A percentile compares a stretch with the other conserved stretches of the same genome.
phyloP scores from a whole-genome alignment of 2,329 filamentous ascomycete genomes.

The Nemania serpens region DNA sequence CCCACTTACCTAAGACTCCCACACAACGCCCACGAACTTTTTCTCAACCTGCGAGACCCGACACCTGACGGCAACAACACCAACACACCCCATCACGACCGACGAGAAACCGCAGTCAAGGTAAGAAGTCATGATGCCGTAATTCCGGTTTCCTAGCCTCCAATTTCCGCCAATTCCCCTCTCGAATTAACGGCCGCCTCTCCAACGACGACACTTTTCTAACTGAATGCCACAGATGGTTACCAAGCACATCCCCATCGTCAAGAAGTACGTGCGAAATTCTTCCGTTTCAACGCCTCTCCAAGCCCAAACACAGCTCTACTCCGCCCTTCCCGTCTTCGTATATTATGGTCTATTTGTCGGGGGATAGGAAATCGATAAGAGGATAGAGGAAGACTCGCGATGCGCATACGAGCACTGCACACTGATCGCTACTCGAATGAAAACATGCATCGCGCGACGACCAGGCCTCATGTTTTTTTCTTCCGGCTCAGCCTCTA shows the following conservation, averaged over 20 bases:
- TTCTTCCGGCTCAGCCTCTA: not conserved
- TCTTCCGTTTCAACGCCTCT: slow-evolving; percentile 24
- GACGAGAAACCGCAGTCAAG: slow-evolving; percentile 39
- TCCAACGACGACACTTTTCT: slow-evolving; percentile 19
- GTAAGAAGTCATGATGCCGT: slow-evolving; percentile 24
- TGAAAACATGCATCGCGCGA: not conserved
- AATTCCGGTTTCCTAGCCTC: not conserved
- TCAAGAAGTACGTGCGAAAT: slow-evolving; percentile 90
- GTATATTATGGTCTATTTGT: not conserved
- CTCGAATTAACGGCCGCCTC: not conserved
- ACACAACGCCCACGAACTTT: slow-evolving; percentile 31
- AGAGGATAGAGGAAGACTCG: not conserved
- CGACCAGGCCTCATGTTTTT: not conserved
- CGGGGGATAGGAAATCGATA: not conserved
- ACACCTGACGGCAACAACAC: slow-evolving; percentile 33
- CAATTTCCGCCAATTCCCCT: not conserved
- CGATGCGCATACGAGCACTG: slow-evolving; percentile 9
- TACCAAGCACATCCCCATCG: slow-evolving; percentile 98
- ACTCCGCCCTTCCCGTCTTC: not conserved
- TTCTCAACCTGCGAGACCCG: slow-evolving; percentile 35
- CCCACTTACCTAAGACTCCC: slow-evolving; percentile 31
- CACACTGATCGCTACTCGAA: not conserved
- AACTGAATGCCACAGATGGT: slow-evolving; percentile 72
- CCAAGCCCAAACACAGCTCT: slow-evolving; percentile 13
- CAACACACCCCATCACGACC: slow-evolving; percentile 36